Evolutionary conservation across 2,329 filamentous ascomycete species (phyloP).

Genomic region (Remersonia thermophila): DNA sequence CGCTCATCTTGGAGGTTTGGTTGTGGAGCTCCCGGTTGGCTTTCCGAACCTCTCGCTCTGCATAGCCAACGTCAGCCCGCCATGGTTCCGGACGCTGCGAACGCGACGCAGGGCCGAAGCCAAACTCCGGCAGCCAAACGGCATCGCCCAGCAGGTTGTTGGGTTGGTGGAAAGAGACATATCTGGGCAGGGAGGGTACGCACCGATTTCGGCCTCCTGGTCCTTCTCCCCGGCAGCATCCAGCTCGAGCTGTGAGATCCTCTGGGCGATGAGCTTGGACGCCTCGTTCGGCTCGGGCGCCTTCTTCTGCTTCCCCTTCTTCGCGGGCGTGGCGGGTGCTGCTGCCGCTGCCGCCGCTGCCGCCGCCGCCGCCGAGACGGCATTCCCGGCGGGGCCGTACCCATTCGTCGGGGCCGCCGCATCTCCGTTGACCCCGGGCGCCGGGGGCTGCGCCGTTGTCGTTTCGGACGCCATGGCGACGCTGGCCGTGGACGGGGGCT

Average conservation of each 20-base stretch:
- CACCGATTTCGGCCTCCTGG: slow-evolving; percentile 90
- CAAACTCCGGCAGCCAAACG: too few species aligned
- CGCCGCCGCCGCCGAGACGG: slow-evolving; percentile 31
- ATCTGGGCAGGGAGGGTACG: slow-evolving; percentile 13
- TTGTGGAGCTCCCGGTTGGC: slow-evolving; percentile 83
- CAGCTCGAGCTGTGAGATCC: slow-evolving; percentile 89
- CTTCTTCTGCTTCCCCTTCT: slow-evolving; percentile 81
- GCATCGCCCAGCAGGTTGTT: too few species aligned
- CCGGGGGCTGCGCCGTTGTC: slow-evolving; percentile 21
- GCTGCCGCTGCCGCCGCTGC: slow-evolving; percentile 32
- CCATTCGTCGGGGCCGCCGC: slow-evolving; percentile 22
- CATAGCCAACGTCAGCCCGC: slow-evolving; percentile 21
- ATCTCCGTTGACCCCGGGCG: slow-evolving; percentile 22
- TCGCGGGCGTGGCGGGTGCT: slow-evolving; percentile 39
- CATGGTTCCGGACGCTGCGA: too few species aligned
- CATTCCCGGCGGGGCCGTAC: slow-evolving; percentile 23
- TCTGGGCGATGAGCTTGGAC: slow-evolving; percentile 79
- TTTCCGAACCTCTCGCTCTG: slow-evolving; percentile 88
- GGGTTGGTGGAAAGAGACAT: too few species aligned
- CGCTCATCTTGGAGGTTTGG: slow-evolving; percentile 82
- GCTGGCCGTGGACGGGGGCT: slow-evolving; percentile 25
- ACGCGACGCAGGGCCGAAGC: too few species aligned
- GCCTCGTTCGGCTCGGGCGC: slow-evolving; percentile 75
- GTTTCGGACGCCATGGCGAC: slow-evolving; percentile 23
- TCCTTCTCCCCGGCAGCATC: slow-evolving; percentile 90